These are phyloP conservation scores for Fusarium coicis DNA, from an alignment of 2,329 filamentous ascomycete genomes.

Conservation along the genomic window DNA sequence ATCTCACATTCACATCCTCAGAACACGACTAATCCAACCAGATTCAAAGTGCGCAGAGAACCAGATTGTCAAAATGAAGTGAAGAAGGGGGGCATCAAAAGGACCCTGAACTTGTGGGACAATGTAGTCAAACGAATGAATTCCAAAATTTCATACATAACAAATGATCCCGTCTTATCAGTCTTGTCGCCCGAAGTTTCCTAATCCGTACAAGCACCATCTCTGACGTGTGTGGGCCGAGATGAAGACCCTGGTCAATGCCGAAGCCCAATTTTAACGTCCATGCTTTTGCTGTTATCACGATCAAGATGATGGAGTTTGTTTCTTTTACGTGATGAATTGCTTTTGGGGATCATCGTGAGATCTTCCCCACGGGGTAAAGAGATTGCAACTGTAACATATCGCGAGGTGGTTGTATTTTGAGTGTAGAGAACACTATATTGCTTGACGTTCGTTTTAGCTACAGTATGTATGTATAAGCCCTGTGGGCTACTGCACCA, in stretches of 20 bases:
- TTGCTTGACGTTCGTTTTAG: not conserved
- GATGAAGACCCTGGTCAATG: not conserved
- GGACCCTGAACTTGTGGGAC: not conserved
- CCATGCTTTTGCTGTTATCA: conserved; percentile 1
- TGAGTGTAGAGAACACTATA: not conserved
- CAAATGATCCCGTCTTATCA: conserved; percentile 1
- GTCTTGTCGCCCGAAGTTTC: conserved; percentile 23
- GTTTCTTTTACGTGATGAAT: conserved; percentile 26
- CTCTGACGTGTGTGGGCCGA: not conserved
- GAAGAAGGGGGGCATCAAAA: not conserved
- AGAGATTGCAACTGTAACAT: conserved; percentile 9
- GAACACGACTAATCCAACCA: conserved; percentile 2
- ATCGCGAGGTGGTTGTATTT: not conserved
- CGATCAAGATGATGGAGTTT: not conserved
- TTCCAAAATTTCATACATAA: conserved; percentile 6
- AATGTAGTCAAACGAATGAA: not conserved
- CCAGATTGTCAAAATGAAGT: conserved; percentile 20
- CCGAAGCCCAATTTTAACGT: conserved; percentile 18
- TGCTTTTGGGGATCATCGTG: conserved; percentile 7
- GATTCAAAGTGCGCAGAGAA: not conserved
- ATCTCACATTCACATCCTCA: not conserved
- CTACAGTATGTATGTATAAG: not conserved
- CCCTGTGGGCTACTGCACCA: not conserved
- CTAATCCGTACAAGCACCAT: conserved; percentile 20
- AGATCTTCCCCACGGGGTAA: conserved; percentile 37